phyloP scores from a whole-genome alignment of 2,329 filamentous ascomycete genomes.

The Claviceps paspali region DNA sequence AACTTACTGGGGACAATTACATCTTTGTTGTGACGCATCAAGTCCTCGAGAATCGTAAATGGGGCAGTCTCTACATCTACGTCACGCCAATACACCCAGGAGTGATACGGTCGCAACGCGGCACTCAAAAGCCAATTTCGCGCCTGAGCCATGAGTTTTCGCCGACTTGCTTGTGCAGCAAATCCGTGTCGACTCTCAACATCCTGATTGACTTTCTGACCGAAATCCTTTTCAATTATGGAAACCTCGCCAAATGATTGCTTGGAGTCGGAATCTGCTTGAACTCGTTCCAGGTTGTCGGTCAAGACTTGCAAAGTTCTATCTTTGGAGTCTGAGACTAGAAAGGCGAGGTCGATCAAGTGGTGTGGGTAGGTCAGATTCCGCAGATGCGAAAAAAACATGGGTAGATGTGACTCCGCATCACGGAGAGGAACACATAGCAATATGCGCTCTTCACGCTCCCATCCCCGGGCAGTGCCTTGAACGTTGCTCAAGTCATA shows the following conservation, averaged over 20 bases:
- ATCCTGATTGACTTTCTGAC: constrained; percentile 93
- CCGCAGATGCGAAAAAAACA: constrained; percentile 96
- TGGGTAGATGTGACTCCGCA: constrained; percentile 76
- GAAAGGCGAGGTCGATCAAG: constrained; percentile 87
- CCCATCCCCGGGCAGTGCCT: constrained; percentile 86
- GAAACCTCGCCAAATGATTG: constrained; percentile 91
- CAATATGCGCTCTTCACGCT: constrained; percentile 86
- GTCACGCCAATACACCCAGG: constrained; percentile 99
- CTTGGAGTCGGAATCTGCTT: constrained; percentile 62
- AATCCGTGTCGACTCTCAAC: constrained; percentile 96
- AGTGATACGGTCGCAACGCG: constrained; percentile 83
- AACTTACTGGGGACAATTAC: constrained; percentile 92
- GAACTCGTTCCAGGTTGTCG: constrained; percentile 60
- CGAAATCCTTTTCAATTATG: constrained; percentile 97
- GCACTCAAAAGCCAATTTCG: constrained; percentile 94
- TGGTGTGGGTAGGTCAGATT: constrained; percentile 97
- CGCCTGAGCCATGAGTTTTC: constrained; percentile 96
- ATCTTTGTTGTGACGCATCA: constrained; percentile 98
- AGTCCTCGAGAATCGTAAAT: constrained; percentile 88
- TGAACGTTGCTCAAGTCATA: constrained; percentile 89
- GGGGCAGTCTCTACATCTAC: constrained; percentile 96
- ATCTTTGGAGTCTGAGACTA: constrained; percentile 96
- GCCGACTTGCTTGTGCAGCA: constrained; percentile 79
- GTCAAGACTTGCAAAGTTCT: constrained; percentile 65
- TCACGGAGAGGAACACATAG: constrained; percentile 90